Conservation (phyloP, 2,329 filamentous ascomycete genomes). For the Nemania abortiva region DNA sequence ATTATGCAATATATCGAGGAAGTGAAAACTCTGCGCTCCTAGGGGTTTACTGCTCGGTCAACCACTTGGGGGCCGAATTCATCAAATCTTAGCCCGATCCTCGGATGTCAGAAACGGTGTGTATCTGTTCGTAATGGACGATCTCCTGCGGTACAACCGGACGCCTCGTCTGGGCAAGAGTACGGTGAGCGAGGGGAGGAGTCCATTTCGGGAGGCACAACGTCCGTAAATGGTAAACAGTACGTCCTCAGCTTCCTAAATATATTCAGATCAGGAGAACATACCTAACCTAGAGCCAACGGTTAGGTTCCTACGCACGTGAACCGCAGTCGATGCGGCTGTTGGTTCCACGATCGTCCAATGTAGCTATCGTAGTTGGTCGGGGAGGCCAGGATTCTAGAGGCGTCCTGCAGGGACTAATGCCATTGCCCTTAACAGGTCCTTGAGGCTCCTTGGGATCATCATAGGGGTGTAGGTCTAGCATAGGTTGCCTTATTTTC, state of each 20-base stretch:
- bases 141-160: neutral
- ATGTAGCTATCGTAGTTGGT: neutral
- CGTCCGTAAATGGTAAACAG: neutral
- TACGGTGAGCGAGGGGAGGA: constrained; percentile 20
- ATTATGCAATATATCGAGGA: constrained; percentile 23
- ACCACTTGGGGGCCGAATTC: constrained; percentile 25
- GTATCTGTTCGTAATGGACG: neutral
- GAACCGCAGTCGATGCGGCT: constrained; percentile 25
- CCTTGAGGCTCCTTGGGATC: neutral
- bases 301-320: neutral
- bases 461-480: constrained; percentile 27
- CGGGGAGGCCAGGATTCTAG: constrained; percentile 2
- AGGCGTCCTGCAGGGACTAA: constrained; percentile 4
- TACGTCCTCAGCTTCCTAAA: neutral
- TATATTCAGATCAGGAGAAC: neutral
- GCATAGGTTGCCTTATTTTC: constrained; percentile 30
- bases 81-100: constrained; percentile 24
- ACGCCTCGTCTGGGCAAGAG: constrained; percentile 6
- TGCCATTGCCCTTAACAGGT: no score
- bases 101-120: neutral
- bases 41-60: neutral
- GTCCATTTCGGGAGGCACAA: neutral
- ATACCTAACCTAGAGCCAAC: constrained; percentile 12
- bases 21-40: constrained; percentile 19
- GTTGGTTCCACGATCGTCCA: constrained; percentile 17